Percentiles rank a stretch among this genome's conserved stretches.
Evolutionary conservation across 2,329 filamentous ascomycete species (phyloP).

Genomic region (Hymenoscyphus albidus): DNA sequence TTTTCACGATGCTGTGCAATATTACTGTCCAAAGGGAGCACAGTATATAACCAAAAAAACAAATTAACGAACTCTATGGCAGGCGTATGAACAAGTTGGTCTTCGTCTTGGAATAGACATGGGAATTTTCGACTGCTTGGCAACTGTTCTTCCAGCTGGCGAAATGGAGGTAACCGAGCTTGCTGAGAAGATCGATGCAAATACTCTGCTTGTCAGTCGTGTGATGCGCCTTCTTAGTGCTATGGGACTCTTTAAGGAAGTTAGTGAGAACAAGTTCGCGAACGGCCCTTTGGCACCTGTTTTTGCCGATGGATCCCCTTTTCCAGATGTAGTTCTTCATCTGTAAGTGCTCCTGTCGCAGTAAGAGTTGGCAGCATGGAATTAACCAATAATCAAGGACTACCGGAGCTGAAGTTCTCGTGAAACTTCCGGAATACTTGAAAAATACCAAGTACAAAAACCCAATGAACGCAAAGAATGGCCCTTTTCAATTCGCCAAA

Average conservation of each 20-base stretch:
- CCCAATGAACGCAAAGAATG: conserved; percentile 16
- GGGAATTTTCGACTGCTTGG: too few relatives aligned
- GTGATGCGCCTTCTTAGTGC: conserved; percentile 16
- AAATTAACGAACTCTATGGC: too few relatives aligned
- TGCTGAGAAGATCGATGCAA: too few relatives aligned
- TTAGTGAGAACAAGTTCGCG: conserved; percentile 5
- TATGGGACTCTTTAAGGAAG: conserved; percentile 14
- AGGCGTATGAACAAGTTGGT: too few relatives aligned
- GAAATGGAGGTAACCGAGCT: too few relatives aligned
- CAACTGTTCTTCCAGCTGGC: too few relatives aligned
- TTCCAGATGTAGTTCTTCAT: conserved; percentile 8
- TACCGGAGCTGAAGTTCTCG: conserved; percentile 12
- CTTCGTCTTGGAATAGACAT: too few relatives aligned
- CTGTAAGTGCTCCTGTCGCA: not conserved
- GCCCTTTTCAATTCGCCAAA: conserved; percentile 17
- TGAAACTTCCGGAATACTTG: conserved; percentile 15
- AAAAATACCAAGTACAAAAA: conserved; percentile 11
- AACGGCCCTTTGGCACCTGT: conserved; percentile 4
- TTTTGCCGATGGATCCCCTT: conserved; percentile 7
- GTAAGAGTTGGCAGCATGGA: not conserved
- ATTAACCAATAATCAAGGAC: conserved; percentile 4
- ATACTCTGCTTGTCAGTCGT: not conserved
- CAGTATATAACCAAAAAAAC: too few relatives aligned
- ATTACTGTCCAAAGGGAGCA: too few relatives aligned
- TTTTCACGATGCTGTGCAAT: too few relatives aligned